These are phyloP conservation scores for Fonsecaea pugnacius DNA, from an alignment of 2,329 filamentous ascomycete genomes.

Conservation along the genomic window DNA sequence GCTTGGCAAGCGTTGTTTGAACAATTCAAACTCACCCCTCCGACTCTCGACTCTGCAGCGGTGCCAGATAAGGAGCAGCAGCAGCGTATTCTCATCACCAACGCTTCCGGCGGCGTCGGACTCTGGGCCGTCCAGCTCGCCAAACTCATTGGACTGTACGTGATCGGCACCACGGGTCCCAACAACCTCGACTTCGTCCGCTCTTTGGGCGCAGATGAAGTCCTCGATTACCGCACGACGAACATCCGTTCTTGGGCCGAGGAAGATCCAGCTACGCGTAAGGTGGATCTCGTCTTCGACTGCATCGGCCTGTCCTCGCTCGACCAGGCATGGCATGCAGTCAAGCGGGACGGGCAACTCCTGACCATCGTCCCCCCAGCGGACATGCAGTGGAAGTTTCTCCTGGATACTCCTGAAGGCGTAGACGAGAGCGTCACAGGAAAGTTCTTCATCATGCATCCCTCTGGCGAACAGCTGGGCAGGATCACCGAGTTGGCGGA, in stretches of 20 bases:
- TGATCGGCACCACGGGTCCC: constrained; percentile 48
- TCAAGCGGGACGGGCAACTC: constrained; percentile 45
- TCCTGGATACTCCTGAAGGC: constrained; percentile 33
- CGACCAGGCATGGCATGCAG: constrained; percentile 50
- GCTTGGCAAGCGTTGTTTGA: constrained; percentile 53
- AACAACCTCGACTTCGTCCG: constrained; percentile 48
- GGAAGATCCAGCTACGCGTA: constrained; percentile 34
- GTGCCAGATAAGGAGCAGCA: constrained; percentile 1
- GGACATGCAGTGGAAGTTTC: constrained; percentile 40
- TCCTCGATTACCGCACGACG: constrained; percentile 47
- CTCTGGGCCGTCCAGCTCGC: constrained; percentile 52
- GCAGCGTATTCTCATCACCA: constrained; percentile 50
- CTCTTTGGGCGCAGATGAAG: constrained; percentile 47
- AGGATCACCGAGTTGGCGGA: constrained; percentile 49
- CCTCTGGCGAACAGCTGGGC: constrained; percentile 42
- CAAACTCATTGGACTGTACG: constrained; percentile 44
- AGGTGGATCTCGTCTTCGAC: constrained; percentile 53
- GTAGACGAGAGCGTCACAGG: constrained; percentile 40
- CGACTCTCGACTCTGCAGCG: not conserved
- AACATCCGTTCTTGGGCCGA: constrained; percentile 44
- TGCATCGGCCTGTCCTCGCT: constrained; percentile 49
- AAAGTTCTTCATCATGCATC: constrained; percentile 51
- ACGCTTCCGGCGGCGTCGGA: constrained; percentile 52
- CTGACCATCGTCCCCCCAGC: constrained; percentile 50
- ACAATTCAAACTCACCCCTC: constrained; percentile 40